phyloP scores from a whole-genome alignment of 176 grass and related monocot species.

The Eleusine coracana region DNA sequence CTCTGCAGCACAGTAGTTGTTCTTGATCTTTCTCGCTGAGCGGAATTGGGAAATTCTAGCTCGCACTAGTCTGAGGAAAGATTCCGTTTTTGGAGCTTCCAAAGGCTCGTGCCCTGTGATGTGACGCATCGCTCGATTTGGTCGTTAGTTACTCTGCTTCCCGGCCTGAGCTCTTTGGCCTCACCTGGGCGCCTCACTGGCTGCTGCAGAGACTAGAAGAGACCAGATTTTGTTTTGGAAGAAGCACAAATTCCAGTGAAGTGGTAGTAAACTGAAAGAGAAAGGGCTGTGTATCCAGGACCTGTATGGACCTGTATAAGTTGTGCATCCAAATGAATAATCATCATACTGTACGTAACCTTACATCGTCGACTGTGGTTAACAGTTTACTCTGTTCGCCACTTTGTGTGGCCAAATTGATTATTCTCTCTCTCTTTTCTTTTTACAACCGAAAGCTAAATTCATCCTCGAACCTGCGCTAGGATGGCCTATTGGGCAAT shows the following conservation, averaged over 20 bases:
- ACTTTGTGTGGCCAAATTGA: background rate
- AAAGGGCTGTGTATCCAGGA: background rate
- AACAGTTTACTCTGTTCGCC: constrained; percentile 14
- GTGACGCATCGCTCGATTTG: background rate
- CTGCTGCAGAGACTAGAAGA: background rate
- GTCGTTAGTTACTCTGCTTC: background rate
- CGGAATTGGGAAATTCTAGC: background rate
- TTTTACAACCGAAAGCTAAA: background rate
- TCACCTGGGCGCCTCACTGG: background rate
- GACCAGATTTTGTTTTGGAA: background rate
- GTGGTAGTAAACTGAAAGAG: background rate
- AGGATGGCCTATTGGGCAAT: background rate
- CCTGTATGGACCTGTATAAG: background rate
- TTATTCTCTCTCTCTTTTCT: background rate
- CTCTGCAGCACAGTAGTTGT: background rate
- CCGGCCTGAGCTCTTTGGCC: background rate
- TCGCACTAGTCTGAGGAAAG: background rate
- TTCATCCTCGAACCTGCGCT: background rate
- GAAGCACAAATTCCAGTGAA: background rate
- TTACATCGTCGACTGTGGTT: background rate
- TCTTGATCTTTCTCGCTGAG: background rate
- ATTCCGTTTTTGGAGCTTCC: background rate
- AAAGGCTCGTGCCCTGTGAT: background rate
- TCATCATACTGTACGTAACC: too few relatives aligned
- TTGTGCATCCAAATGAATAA: background rate